Evolutionary conservation across 1,139 yeast species (phyloP), one percentile per base, ranked within the genome.

Genomic region (Nakaseomyces nivariensis): DNA sequence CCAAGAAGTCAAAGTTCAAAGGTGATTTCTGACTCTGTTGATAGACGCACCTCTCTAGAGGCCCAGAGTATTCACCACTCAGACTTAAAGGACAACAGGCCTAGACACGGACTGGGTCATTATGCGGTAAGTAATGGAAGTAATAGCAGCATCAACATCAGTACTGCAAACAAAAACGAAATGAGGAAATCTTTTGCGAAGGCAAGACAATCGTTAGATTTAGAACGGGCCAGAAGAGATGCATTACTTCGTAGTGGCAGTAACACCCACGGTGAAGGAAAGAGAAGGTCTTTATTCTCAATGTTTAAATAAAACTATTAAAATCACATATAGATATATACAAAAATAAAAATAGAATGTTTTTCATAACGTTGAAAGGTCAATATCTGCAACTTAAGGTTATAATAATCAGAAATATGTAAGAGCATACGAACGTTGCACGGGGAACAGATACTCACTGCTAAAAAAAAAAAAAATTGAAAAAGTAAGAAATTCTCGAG

Each of bases 161-260:
- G 51, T 45, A 49, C 54, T 17, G 32, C 48, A 13, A 52, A 41
- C 34, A 41, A 41, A 22, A 27, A 9, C 11, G 44, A 41, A 17
- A 41, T 41, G 44, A 41, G 34, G 34, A 52, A 55, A 37, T 58
- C 63, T 1, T 54, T 60, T 43, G 55, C 59, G 17, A 54, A 54
- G 41, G 59, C 60, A 3, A 56, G 66, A 25, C 61, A 59, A 44
- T 62, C 67, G 4, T 49, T 62, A 7, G 67, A 63, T 45, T 47
- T 61, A 41, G 67, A 63, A 41, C 51, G 54, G 43, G 46, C 56
- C 6, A 58, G 62, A 46, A 57, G 59, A 40, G 65, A 62, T 38
- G 57, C 57, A 10, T 24, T 54, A 11, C 43, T 52, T 25, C 44
- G 44, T 22, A 48, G 45, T 29, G 49, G 49, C 29, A 58, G 56